phyloP scores from a whole-genome alignment of 345 rosid genomes.

The Eucalyptus rudis region DNA sequence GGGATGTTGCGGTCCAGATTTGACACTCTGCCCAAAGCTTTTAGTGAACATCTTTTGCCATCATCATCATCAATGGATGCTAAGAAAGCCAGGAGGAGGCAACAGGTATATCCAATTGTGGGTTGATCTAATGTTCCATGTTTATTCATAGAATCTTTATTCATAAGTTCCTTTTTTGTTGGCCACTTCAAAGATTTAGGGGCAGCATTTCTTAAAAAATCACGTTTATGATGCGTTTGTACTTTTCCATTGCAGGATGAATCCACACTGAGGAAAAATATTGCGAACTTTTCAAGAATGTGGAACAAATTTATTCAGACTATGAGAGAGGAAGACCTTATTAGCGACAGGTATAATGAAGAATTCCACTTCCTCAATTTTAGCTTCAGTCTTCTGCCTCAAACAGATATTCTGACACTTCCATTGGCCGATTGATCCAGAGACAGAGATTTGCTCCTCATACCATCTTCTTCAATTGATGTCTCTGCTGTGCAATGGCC shows the following conservation, averaged over 20 bases:
- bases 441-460: conserved; percentile 72
- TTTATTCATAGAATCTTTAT: no score
- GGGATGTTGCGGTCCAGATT: no score
- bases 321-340: conserved; percentile 88
- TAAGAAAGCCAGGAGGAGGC: no score
- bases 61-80: no score
- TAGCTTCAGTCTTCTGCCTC: neutral
- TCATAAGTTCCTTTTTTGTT: no score
- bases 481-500: conserved; percentile 90
- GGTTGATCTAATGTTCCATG: no score
- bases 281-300: conserved; percentile 61
- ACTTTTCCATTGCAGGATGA: conserved; percentile 41
- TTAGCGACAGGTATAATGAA: conserved; percentile 46
- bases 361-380: neutral
- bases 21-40: no score
- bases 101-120: no score
- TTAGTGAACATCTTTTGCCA: no score
- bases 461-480: conserved; percentile 63
- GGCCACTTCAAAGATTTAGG: no score
- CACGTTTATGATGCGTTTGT: neutral
- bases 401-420: neutral
- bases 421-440: conserved; percentile 20
- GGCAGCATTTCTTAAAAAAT: neutral
- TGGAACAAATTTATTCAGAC: conserved; percentile 84
- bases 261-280: conserved; percentile 23